Evolutionary conservation across 345 rosid species (phyloP).

Genomic region (Odontarrhena argentea): DNA sequence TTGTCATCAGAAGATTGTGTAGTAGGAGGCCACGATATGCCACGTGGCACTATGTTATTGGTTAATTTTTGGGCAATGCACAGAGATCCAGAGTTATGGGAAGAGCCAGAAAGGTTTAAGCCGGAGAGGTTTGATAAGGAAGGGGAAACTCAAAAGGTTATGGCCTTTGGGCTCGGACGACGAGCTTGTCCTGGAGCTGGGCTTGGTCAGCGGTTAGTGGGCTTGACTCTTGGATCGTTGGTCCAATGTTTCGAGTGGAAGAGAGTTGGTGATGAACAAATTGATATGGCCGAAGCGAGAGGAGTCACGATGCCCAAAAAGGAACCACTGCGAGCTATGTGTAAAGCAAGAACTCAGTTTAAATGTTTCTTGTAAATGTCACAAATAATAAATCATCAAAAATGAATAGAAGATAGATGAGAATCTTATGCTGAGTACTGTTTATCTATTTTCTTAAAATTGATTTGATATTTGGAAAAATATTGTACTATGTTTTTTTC

Average conservation of each 20-base stretch:
- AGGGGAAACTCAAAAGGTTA: not conserved
- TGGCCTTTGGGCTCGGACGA: constrained; percentile 34
- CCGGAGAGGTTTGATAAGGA: constrained; percentile 38
- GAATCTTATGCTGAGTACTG: too few relatives aligned
- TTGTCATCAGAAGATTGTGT: constrained; percentile 45
- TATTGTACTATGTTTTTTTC: too few relatives aligned
- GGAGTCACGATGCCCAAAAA: constrained; percentile 18
- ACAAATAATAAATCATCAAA: too few relatives aligned
- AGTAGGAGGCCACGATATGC: constrained; percentile 28
- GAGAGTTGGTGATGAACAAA: not conserved
- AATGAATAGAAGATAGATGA: too few relatives aligned
- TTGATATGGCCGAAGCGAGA: constrained; percentile 14
- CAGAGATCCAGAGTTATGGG: constrained; percentile 40
- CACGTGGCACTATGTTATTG: constrained; percentile 10
- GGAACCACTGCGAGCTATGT: constrained; percentile 17
- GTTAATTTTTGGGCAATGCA: constrained; percentile 43
- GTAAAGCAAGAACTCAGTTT: not conserved
- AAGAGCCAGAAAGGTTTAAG: constrained; percentile 35
- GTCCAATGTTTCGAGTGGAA: constrained; percentile 33
- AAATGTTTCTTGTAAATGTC: too few relatives aligned
- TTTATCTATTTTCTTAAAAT: too few relatives aligned
- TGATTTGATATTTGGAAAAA: too few relatives aligned
- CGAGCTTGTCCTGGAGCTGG: constrained; percentile 32
- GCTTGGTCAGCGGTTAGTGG: constrained; percentile 13
- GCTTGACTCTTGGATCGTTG: constrained; percentile 7